Base-by-base conservation (phyloP, 1,139 yeast genomes). In the Keqinozyma sinolaborantium region DNA sequence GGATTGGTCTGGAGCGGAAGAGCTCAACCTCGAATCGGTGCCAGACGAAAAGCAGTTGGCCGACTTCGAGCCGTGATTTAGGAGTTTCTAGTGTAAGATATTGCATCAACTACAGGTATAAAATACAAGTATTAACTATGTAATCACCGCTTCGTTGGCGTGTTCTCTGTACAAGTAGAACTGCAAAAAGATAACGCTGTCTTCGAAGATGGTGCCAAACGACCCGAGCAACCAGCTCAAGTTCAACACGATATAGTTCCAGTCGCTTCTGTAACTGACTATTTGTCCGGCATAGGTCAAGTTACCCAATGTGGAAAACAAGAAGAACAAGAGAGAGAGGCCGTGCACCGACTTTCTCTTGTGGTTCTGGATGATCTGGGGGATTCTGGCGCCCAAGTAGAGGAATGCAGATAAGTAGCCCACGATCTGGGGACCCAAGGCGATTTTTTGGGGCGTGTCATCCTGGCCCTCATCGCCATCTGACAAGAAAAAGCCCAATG, bases 271-370 rank as follows among this genome's bases (percentile, higher is more conserved):
- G 56, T 70, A 83, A 42, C 79, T 65, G 37, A 84, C 59, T 35
- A 84, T 84, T 50, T 84, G 90, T 30, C 79, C 77, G 14, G 90
- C 86, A 50, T 83, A 85, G 3, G 92, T 80, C 41, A 83, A 51
- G 53, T 85, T 84, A 16, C 94, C 95, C 45, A 83, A 60, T 12
- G 85, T 74, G 25, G 92, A 82, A 42, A 84, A 78, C 39, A 84
- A 58, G 60, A 84, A 83, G 58, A 84, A 84, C 33, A 84, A 67
- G 41, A 84, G 66, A 40, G 88, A 79, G 36, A 84, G 71, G 1
- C 95, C 95, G 40, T 77, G 74, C 24, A 83, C 87, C 9, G 90
- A 81, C 44, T 78, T 75, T 40, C 87, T 69, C 35, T 58, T 53
- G 55, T 82, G 73, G 56, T 84, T 84, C 51, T 80, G 87, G 39